A percentile compares a stretch with the other conserved stretches of the same genome.
phyloP scores from a whole-genome alignment of 352 stramenopile species.

The Plasmopara viticola region DNA sequence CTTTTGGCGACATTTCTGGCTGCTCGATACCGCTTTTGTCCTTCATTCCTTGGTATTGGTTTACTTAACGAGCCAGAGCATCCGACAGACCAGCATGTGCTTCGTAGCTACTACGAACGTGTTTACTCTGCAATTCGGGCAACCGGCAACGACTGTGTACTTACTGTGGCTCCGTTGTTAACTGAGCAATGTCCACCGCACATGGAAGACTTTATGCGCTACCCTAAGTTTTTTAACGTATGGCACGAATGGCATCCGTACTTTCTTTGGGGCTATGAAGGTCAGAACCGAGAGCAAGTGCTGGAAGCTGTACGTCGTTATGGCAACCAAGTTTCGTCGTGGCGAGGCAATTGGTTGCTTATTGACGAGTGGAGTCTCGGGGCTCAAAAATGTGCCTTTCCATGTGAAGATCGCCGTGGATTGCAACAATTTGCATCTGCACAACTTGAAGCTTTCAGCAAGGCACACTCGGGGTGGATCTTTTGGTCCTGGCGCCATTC shows the following conservation, averaged over 20 bases:
- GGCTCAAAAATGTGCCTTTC: conserved; percentile 50
- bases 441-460: conserved; percentile 49
- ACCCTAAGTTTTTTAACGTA: conserved; percentile 60
- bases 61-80: conserved; percentile 68
- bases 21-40: conserved; percentile 56
- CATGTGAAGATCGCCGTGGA: conserved; percentile 32
- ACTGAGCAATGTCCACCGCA: conserved; percentile 43
- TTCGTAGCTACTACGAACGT: conserved; percentile 72
- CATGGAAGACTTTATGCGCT: conserved; percentile 60
- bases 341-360: conserved; percentile 67
- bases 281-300: conserved; percentile 49
- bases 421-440: conserved; percentile 49
- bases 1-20: conserved; percentile 51
- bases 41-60: conserved; percentile 67
- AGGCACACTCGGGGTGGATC: conserved; percentile 72
- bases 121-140: conserved; percentile 61
- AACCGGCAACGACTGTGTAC: conserved; percentile 67
- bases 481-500: conserved; percentile 84
- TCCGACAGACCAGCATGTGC: conserved; percentile 39
- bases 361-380: conserved; percentile 83
- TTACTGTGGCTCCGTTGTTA: conserved; percentile 53
- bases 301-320: conserved; percentile 50
- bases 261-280: conserved; percentile 81
- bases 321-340: conserved; percentile 43
- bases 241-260: conserved; percentile 86